Base-by-base conservation (phyloP, 345 rosid species). In the Camelina laxa region DNA sequence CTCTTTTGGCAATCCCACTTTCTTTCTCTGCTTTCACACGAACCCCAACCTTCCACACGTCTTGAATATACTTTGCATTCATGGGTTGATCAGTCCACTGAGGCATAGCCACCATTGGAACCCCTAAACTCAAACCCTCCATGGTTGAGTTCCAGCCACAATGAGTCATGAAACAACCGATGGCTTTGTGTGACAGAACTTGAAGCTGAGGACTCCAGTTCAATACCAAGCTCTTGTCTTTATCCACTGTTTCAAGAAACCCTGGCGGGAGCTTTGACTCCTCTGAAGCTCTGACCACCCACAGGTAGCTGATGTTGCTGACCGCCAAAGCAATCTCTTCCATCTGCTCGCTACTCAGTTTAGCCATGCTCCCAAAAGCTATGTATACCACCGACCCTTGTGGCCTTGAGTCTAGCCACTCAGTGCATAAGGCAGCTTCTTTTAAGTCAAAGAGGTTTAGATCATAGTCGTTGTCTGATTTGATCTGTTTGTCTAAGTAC, bases 141-240 rank as follows among this genome's bases (percentile, higher is more conserved):
- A 86, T 67, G 0, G 87, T 86, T 3, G 86, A 86, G 60, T 89
- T 89, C 94, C 94, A 89, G 1, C 94, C 89, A 48, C 88, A 82
- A 12, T 89, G 94, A 1, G 83, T 87, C 42, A 89, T 64, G 70
- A 89, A 89, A 50, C 89, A 89, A 45, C 91, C 94, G 0, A 82
- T 56, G 7, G 87, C 75, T 49, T 69, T 78, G 71, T 77, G 70
- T 12, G 88, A 80, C 6, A 89, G 51, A 8, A 84, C 82, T 56
- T 87, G 74, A 8, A 82, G 75, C 38, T 89, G 94, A 17, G 87
- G 86, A 68, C 85, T 65, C 95, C 95, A 89, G 14, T 58, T 70
- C 69, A 84, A 72, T 3, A 87, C 59, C 41, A 89, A 9, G 2
- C 83, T 77, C 67, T 69, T 75, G 6, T 83, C 78, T 13, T 33